Conservation (phyloP, 2,329 filamentous ascomycete genomes). For the Coniochaeta sp. region DNA sequence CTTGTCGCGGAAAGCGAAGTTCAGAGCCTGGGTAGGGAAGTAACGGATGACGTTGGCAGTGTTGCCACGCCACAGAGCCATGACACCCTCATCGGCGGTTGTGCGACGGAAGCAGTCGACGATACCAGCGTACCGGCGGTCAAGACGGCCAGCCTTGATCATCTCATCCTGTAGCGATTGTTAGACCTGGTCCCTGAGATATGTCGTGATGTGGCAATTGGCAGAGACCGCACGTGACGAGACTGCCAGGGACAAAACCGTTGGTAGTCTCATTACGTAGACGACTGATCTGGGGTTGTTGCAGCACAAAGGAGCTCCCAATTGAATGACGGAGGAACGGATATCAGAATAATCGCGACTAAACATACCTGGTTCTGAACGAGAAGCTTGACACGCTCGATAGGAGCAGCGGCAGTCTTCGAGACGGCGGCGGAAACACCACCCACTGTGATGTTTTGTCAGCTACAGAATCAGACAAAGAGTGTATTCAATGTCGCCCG, state of each 20-base stretch:
- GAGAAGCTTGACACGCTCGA: constrained; percentile 99
- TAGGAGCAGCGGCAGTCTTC: constrained; percentile 99
- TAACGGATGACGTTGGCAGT: constrained; percentile 99
- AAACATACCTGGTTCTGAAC: constrained; percentile 98
- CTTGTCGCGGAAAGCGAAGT: constrained; percentile 99
- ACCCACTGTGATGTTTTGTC: constrained; percentile 64
- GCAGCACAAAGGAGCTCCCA: neutral
- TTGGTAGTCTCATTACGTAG: neutral
- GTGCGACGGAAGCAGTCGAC: constrained; percentile 93
- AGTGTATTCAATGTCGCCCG: constrained; percentile 5
- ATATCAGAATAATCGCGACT: neutral
- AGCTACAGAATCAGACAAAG: neutral
- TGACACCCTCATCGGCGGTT: constrained; percentile 81
- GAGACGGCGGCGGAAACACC: constrained; percentile 99
- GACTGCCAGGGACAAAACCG: neutral
- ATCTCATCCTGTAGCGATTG: constrained; percentile 80
- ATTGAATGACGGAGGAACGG: neutral
- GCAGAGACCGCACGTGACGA: neutral
- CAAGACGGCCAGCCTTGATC: constrained; percentile 96
- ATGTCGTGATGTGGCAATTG: neutral
- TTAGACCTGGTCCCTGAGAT: constrained; percentile 18
- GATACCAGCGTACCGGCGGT: constrained; percentile 94
- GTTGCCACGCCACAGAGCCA: constrained; percentile 98
- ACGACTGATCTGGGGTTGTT: neutral
- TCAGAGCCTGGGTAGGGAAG: constrained; percentile 99